Evolutionary conservation across 2,329 filamentous ascomycete genomes (phyloP).

Genomic region (Venturia carpophila): DNA sequence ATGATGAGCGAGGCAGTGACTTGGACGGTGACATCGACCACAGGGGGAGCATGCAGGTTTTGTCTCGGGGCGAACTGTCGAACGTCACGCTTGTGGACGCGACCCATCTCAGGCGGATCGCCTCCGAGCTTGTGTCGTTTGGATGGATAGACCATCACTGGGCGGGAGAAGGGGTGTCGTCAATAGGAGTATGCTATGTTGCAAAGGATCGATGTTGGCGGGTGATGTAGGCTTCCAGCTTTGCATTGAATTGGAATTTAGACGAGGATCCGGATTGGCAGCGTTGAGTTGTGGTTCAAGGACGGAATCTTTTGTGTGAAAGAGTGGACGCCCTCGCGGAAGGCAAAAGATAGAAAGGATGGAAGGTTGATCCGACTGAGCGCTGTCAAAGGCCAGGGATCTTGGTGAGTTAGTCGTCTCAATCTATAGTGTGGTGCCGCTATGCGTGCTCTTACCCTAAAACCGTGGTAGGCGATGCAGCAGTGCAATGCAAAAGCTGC

Average conservation of each 20-base stretch:
- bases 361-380: neutral
- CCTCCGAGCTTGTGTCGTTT: constrained; percentile 12
- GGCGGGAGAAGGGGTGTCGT: neutral
- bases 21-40: constrained; percentile 1
- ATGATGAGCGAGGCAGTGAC: constrained; percentile 4
- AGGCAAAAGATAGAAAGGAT: constrained; percentile 12
- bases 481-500: neutral
- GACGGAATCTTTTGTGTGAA: neutral
- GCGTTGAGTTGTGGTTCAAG: neutral
- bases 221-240: neutral
- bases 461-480: neutral
- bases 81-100: constrained; percentile 5
- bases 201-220: neutral
- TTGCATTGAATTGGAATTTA: constrained; percentile 1
- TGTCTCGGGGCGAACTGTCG: neutral
- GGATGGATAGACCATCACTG: constrained; percentile 7
- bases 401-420: constrained; percentile 9
- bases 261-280: neutral
- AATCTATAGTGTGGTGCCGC: neutral
- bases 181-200: neutral
- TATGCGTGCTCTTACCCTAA: constrained; percentile 10
- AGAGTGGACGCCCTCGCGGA: constrained; percentile 10
- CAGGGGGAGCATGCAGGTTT: neutral
- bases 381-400: constrained; percentile 13
- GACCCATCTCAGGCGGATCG: constrained; percentile 1